Evolutionary conservation across 306 rosid genomes (phyloP).

Genomic region (Cicer pinnatifidum): DNA sequence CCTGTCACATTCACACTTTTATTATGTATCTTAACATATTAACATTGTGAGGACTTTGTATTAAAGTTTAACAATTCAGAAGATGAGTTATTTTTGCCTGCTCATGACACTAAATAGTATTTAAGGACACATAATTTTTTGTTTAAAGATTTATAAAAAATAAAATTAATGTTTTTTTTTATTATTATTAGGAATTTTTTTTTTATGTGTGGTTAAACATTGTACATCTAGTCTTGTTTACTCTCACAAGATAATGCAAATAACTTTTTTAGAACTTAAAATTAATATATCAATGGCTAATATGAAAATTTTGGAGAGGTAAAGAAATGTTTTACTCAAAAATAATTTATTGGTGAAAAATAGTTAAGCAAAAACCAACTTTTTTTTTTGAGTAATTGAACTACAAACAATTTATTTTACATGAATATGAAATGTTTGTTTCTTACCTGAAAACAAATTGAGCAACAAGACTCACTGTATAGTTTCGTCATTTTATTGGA

Average conservation of each 20-base stretch:
- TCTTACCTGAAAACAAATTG: conserved; percentile 57
- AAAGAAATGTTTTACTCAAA: neutral
- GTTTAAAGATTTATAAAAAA: too few species aligned
- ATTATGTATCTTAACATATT: neutral
- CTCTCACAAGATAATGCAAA: too few species aligned
- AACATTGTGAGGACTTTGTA: neutral
- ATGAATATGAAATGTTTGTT: neutral
- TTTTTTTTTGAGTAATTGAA: too few species aligned
- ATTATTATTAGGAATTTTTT: too few species aligned
- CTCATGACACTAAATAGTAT: too few species aligned
- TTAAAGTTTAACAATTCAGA: neutral
- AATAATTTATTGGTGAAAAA: too few species aligned
- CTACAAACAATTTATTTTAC: neutral
- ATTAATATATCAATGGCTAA: neutral
- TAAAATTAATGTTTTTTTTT: too few species aligned
- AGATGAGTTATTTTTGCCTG: too few species aligned
- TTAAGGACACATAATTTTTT: too few species aligned
- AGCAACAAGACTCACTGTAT: conserved; percentile 46
- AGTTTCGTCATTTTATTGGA: conserved; percentile 25
- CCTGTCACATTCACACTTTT: neutral
- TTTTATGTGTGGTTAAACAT: too few species aligned
- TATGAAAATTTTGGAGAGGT: neutral
- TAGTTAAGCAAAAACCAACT: too few species aligned
- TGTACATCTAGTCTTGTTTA: too few species aligned
- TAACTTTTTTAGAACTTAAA: neutral